A percentile compares a stretch with the other conserved stretches of the same genome.
These are phyloP conservation scores for Neocallimastix lanati DNA, from an alignment of 192 early-diverging fungal species.

Conservation along the genomic window DNA sequence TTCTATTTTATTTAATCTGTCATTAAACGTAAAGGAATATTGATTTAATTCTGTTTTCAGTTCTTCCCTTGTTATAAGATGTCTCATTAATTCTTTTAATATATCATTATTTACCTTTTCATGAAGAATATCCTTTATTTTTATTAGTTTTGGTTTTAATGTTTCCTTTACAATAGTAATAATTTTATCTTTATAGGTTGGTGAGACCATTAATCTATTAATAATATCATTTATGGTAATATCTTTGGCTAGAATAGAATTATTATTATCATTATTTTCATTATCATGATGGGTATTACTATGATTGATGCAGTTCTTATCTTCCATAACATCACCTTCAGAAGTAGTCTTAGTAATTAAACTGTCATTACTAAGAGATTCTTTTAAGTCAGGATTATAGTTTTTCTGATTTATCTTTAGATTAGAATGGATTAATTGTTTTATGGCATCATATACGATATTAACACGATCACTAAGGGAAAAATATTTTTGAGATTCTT, in stretches of 20 bases:
- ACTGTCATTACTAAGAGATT: neutral
- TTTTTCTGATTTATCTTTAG: neutral
- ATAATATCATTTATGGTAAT: neutral
- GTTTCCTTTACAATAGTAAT: neutral
- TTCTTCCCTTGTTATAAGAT: conserved; percentile 26
- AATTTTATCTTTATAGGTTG: neutral
- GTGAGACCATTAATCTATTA: neutral
- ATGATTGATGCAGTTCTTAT: no score
- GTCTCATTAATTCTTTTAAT: conserved; percentile 20
- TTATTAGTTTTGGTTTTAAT: neutral
- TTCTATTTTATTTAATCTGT: neutral
- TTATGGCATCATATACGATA: neutral
- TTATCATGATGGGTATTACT: neutral
- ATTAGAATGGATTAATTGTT: neutral
- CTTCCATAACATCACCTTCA: no score
- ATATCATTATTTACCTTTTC: conserved; percentile 20
- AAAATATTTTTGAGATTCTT: neutral
- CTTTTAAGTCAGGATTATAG: neutral
- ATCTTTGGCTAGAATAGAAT: no score
- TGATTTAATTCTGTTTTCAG: neutral
- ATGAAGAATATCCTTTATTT: conserved; percentile 3
- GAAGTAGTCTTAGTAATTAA: neutral
- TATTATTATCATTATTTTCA: neutral
- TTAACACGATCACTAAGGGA: neutral
- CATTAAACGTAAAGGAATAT: neutral